Base-by-base conservation (phyloP, 345 rosid species). In the Corchorus capsularis region DNA sequence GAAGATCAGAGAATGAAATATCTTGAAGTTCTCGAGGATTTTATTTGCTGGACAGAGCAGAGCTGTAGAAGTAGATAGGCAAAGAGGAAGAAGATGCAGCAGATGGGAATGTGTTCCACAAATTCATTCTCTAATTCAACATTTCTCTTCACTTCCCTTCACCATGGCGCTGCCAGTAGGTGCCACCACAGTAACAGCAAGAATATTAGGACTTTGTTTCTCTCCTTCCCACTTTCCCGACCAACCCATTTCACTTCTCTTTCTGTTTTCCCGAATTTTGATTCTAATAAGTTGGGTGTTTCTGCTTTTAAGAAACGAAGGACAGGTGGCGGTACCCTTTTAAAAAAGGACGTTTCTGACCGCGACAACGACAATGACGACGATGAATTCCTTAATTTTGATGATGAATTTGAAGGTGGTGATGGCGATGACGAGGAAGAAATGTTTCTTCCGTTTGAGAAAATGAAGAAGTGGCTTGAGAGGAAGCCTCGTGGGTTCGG, bases 401-500 rank as follows among this genome's bases (percentile, higher is more conserved):
- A 77, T 14, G 82, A 22, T 27, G 86, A 75, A 1, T 87, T 4
- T 6, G 84, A 78, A 13, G 84, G 32, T 22, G 84, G 41, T 0
- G 82, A 65, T 0, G 85, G 72, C 0, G 89, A 79, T 0, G 88
- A 86, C 4, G 89, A 84, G 1, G 93, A 55, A 27, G 91, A 53
- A 35, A 69, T 82, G 86, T 15, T 80, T 57, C 32, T 90, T 71
- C 90, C 97, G 7, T 56, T 84, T 41, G 93, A 72, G 59, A 77
- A 88, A 79, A 91, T 93, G 98, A 77, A 78, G 78, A 71, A 80
- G 84, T 91, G 97, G 97, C 80, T 88, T 55, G 92, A 88, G 86
- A 87, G 56, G 46, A 89, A 82, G 86, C 98, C 98, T 1, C 78
- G 82, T 37, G 98, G 97, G 43, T 94, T 93, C 47, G 98, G 99